Evolutionary conservation across 371 early-diverging fungal species (phyloP).

Genomic region (Parasitella parasitica): DNA sequence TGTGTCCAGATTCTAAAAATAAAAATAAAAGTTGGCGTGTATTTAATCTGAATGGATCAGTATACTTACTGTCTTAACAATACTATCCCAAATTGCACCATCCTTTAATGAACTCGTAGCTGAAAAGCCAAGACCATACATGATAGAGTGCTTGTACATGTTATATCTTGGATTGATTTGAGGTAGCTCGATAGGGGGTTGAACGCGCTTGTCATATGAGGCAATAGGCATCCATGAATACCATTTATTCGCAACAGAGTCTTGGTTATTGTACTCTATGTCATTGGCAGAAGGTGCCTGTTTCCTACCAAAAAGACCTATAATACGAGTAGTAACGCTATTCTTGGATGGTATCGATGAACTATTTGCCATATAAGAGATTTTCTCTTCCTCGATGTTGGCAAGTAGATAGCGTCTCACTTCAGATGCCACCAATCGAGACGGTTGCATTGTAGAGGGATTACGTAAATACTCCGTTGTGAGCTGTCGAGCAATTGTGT

Average conservation of each 20-base stretch:
- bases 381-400: constrained; percentile 55
- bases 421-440: constrained; percentile 53
- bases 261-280: background rate
- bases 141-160: constrained; percentile 55
- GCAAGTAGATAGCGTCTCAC: constrained; percentile 61
- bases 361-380: constrained; percentile 34
- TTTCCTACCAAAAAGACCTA: constrained; percentile 20
- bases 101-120: constrained; percentile 36
- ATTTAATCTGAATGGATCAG: background rate
- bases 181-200: constrained; percentile 59
- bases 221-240: constrained; percentile 35
- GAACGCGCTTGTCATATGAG: constrained; percentile 20
- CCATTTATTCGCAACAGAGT: constrained; percentile 17
- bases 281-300: background rate
- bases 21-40: background rate
- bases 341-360: constrained; percentile 28
- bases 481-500: constrained; percentile 59
- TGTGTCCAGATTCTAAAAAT: constrained; percentile 24
- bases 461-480: constrained; percentile 52
- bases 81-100: constrained; percentile 68
- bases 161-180: constrained; percentile 62
- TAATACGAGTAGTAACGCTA: constrained; percentile 29
- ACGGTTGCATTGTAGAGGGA: constrained; percentile 36
- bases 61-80: constrained; percentile 59
- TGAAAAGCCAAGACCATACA: constrained; percentile 63